phyloP scores from a whole-genome alignment of 345 rosid species.

The Eucalyptus microcorys region DNA sequence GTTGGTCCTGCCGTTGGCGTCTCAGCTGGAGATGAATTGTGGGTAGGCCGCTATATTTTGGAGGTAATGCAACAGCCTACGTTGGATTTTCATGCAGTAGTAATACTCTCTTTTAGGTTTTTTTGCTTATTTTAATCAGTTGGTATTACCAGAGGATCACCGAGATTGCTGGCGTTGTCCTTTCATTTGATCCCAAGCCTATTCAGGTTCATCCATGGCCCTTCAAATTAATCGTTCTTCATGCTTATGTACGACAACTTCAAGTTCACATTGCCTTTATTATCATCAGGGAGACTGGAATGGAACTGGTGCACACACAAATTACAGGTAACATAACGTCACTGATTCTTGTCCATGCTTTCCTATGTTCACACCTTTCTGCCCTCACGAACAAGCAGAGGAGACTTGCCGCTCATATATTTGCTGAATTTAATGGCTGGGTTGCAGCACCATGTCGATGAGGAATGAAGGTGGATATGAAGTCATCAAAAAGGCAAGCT shows the following conservation, averaged over 20 bases:
- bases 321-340: constrained; percentile 49
- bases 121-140: neutral
- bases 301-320: constrained; percentile 95
- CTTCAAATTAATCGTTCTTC: neutral
- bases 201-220: neutral
- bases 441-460: constrained; percentile 70
- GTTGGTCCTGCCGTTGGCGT: constrained; percentile 86
- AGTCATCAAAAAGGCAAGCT: constrained; percentile 69
- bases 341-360: neutral
- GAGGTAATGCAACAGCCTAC: constrained; percentile 28
- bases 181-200: constrained; percentile 86
- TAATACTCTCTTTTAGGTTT: neutral
- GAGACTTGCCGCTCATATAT: neutral
- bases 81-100: too few species aligned
- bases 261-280: neutral
- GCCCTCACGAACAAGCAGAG: rapidly evolving
- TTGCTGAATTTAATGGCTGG: neutral
- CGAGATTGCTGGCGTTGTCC: constrained; percentile 83
- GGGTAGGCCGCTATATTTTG: constrained; percentile 89
- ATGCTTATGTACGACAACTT: neutral
- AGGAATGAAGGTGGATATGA: constrained; percentile 67
- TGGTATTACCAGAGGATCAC: constrained; percentile 62
- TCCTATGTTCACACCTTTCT: neutral
- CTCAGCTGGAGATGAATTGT: constrained; percentile 74
- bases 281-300: constrained; percentile 63